Base-by-base conservation (phyloP, 306 rosid species). In the Gleditsia sinensis region DNA sequence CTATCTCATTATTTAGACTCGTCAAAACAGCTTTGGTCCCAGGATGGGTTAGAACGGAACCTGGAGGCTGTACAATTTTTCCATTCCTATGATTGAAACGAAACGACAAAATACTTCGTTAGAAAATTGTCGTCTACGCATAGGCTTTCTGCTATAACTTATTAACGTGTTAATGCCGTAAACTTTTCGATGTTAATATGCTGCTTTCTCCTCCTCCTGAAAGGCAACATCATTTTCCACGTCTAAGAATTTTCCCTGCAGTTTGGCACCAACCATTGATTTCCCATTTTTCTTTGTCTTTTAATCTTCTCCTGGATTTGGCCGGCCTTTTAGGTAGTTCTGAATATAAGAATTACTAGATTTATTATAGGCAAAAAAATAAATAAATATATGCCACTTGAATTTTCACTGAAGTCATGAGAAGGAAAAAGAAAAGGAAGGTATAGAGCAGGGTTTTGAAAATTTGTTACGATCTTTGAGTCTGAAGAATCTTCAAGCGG, bases 91-190 rank as follows among this genome's bases (percentile, higher is more conserved):
- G 4, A 63, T 78, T 72, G 16, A 54, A 33, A 23, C 20, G 17
- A 65, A 72, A 65, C 74, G 69, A 79, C 83, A 65, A 55, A 54
- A 19, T n/a, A 43, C 53, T 43, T 36, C 9, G 43, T 32, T 33
- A 33, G 25, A 54, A 33, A 9, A 40, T 63, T 78, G 78, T 78
- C 77, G 59, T 78, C 54, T 62, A 30, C 33, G 48, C 36, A 48
- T 42, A 42, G 2, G 40, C 51, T 78, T 25, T 28, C 0, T 51
- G 45, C 45, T 24, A 9, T 42, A 51, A 34, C 51, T 14, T 28
- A 4, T 28, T 28, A n/a, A 8, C 23, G 74, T 76, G 40, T 62
- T n/a, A 30, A n/a, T 63, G 54, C 24, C 23, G 50, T 7, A 42
- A 42, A 51, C 77, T 77, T 62, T 37, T 60, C 65, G 54, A 62